phyloP scores from a whole-genome alignment of 176 grass and related monocot species.

The Oryza brachyantha region DNA sequence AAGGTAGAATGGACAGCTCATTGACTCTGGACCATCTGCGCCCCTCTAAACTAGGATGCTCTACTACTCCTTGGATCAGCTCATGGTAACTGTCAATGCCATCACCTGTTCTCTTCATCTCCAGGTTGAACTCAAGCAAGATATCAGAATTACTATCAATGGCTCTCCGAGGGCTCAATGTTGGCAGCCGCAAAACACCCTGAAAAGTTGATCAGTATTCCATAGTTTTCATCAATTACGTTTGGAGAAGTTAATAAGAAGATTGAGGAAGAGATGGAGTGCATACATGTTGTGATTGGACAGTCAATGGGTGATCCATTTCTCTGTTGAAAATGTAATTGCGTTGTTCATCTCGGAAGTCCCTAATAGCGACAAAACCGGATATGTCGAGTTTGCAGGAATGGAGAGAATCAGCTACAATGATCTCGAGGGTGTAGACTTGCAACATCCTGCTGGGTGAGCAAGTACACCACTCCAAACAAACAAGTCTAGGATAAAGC shows the following conservation, averaged over 20 bases:
- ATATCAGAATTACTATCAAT: neutral
- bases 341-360: neutral
- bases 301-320: neutral
- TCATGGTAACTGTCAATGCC: neutral
- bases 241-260: neutral
- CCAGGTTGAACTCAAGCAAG: slow-evolving; percentile 12
- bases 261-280: neutral
- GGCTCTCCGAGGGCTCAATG: slow-evolving; percentile 11
- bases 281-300: neutral
- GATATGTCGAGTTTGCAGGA: neutral
- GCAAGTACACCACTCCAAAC: slow-evolving; percentile 7
- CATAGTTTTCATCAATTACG: neutral
- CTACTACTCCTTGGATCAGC: slow-evolving; percentile 18
- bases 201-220: neutral
- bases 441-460: neutral
- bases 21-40: neutral
- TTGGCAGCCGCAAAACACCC: slow-evolving; percentile 13
- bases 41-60: neutral
- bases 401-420: neutral
- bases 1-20: neutral
- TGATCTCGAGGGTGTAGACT: slow-evolving; percentile 2
- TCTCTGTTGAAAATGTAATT: slow-evolving; percentile 20
- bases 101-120: slow-evolving; percentile 5
- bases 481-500: neutral
- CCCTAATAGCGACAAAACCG: neutral